Conservation (phyloP, 2,329 filamentous ascomycete species). For the Penicillium sp. region DNA sequence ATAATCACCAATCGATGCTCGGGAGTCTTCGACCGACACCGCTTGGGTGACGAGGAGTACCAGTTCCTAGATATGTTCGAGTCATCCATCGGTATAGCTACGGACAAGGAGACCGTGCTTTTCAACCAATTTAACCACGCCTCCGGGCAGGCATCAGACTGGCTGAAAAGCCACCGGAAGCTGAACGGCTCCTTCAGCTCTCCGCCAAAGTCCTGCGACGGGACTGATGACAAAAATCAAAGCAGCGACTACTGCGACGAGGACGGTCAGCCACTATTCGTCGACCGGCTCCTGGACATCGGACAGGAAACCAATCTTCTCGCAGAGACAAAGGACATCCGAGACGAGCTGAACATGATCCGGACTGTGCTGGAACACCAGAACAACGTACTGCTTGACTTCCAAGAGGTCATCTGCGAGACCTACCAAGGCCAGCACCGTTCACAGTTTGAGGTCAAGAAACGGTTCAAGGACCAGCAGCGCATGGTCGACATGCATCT, state of each 20-base stretch:
- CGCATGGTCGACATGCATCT: conserved; percentile 57
- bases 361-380: conserved; percentile 40
- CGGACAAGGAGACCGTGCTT: conserved; percentile 55
- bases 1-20: conserved; percentile 60
- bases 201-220: conserved; percentile 4
- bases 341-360: conserved; percentile 65
- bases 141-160: conserved; percentile 55
- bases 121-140: conserved; percentile 60
- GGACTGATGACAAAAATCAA: conserved; percentile 4
- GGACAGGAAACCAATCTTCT: conserved; percentile 60
- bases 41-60: conserved; percentile 57
- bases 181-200: conserved; percentile 32
- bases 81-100: conserved; percentile 55
- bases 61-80: conserved; percentile 69
- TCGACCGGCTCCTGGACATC: conserved; percentile 50
- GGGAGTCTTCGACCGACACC: conserved; percentile 60
- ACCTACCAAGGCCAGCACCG: conserved; percentile 34
- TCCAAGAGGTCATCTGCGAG: conserved; percentile 37
- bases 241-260: conserved; percentile 26
- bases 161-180: conserved; percentile 52
- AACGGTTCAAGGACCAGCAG: conserved; percentile 56
- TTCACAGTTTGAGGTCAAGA: conserved; percentile 50
- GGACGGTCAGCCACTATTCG: conserved; percentile 47
- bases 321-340: conserved; percentile 64
- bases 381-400: conserved; percentile 34